phyloP scores from a whole-genome alignment of 1,284 basidiomycete species.

The Boletus mariae region DNA sequence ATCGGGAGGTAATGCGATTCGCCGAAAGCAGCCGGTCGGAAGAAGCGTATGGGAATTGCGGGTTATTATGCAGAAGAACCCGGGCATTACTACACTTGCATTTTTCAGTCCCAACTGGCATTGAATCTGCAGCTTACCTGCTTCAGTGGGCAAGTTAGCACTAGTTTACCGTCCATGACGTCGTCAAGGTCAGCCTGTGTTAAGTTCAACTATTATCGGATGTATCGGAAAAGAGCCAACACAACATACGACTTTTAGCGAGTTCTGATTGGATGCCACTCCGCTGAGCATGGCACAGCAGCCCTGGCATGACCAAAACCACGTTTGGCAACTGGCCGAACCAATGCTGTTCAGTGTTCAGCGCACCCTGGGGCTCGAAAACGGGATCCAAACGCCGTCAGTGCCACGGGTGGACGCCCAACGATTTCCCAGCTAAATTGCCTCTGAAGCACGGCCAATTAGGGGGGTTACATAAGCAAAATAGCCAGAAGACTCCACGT shows the following conservation, averaged over 20 bases:
- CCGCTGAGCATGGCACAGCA: slow-evolving; percentile 2
- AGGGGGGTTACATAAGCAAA: slow-evolving; percentile 6
- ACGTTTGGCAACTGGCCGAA: neutral
- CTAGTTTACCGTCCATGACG: neutral
- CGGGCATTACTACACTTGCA: neutral
- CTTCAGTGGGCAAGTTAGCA: neutral
- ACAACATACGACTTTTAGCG: neutral
- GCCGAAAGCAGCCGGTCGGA: neutral
- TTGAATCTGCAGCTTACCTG: neutral
- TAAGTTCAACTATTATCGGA: neutral
- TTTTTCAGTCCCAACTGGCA: neutral
- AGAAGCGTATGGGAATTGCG: neutral
- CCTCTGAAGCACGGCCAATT: neutral
- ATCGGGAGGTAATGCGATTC: neutral
- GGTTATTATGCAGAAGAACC: neutral
- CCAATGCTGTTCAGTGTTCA: slow-evolving; percentile 7
- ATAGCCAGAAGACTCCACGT: no score
- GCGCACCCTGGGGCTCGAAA: slow-evolving; percentile 1
- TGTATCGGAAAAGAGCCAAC: slow-evolving; percentile 1
- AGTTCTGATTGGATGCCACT: slow-evolving; percentile 17
- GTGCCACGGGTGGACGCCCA: neutral
- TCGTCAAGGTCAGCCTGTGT: neutral
- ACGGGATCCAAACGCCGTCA: neutral
- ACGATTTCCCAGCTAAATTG: slow-evolving; percentile 3
- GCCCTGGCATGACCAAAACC: neutral